Base-by-base conservation (phyloP, 305 asterid species). In the Petunia hybrid region DNA sequence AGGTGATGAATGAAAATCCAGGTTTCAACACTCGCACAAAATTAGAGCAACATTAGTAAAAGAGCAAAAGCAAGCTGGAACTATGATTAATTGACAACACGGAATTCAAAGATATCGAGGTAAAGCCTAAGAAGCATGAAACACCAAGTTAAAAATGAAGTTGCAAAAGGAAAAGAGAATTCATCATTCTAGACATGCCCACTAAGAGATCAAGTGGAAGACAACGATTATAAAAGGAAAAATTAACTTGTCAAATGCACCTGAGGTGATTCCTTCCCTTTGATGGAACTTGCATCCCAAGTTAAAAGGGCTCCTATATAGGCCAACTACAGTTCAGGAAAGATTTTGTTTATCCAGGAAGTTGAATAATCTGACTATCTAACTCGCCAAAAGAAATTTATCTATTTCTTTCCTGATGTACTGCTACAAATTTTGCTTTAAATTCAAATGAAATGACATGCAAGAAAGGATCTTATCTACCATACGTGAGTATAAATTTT, bases 11-110 rank as follows among this genome's bases (percentile, higher is more conserved):
- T 51, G 31, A 48, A 71, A 31, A 48, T 48, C 8, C 4, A 71
- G 61, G 78, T 69, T 8, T n/a, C 9, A 22, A n/a, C 16, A 35
- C 40, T 16, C 42, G 43, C 76, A 68, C 76, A 68, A 4, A 95
- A 93, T 78, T 94, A 97, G 46, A 78, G 82, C 92, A 89, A 81
- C 71, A 78, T 53, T 64, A 53, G 22, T 46, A 48, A 36, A 9
- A 63, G 41, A 43, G 16, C n/a, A 63, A 63, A 36, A 1, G 69
- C 12, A 36, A 70, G 22, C 22, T 31, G 60, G 42, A 70, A 45
- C 41, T 22, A 9, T 9, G 10, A 70, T 63, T 8, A 10, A 38
- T 35, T 62, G 41, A 69, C 1, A 0, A 3, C 10, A 45, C 77
- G 8, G 16, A 69, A 69, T 38, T 69, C 45, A 67, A 22, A 45